Evolutionary conservation across 768 basidiomycete genomes (phyloP).

Genomic region (Russula vinacea): DNA sequence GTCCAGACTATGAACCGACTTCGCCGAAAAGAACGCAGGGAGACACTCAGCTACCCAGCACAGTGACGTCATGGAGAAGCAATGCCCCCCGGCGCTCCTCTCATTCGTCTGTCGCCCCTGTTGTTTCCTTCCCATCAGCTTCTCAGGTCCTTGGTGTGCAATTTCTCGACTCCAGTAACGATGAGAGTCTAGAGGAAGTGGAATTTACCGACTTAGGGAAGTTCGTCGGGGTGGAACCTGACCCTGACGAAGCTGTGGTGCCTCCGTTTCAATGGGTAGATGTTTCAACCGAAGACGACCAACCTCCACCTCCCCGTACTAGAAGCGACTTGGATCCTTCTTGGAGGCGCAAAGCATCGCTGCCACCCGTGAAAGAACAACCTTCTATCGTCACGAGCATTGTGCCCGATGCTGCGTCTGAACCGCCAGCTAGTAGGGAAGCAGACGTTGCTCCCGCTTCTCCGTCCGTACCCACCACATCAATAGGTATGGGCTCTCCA

Average conservation of each 20-base stretch:
- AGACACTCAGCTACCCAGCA: conserved; percentile 29
- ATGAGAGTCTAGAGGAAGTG: conserved; percentile 71
- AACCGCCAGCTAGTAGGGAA: conserved; percentile 7
- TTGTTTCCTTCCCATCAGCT: conserved; percentile 35
- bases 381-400: conserved; percentile 2
- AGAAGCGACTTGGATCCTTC: conserved; percentile 40
- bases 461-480: conserved; percentile 15
- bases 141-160: conserved; percentile 38
- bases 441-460: conserved; percentile 8
- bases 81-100: conserved; percentile 39
- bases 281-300: conserved; percentile 40
- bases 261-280: conserved; percentile 24
- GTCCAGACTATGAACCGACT: conserved; percentile 12
- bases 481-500: conserved; percentile 2
- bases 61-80: conserved; percentile 65
- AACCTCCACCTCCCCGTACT: conserved; percentile 20
- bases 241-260: conserved; percentile 25
- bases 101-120: conserved; percentile 37
- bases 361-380: conserved; percentile 20
- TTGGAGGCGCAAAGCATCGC: conserved; percentile 44
- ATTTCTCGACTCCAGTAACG: conserved; percentile 44
- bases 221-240: conserved; percentile 50
- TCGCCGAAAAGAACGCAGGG: conserved; percentile 26
- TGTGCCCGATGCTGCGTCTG: conserved; percentile 14
- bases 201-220: conserved; percentile 76